Conservation (phyloP, 345 rosid species). For the Populus davidiana region DNA sequence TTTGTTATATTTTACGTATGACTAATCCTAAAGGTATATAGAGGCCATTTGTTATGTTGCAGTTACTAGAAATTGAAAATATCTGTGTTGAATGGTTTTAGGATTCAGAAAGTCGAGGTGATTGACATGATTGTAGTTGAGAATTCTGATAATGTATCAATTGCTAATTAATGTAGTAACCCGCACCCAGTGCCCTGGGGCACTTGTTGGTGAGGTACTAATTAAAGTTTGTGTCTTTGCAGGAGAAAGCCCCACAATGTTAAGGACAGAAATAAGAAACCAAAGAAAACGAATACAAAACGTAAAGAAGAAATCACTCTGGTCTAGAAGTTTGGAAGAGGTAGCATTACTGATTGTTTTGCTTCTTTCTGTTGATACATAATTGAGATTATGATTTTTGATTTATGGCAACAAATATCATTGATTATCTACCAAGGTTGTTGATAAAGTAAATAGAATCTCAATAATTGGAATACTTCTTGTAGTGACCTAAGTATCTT, state of each 20-base stretch:
- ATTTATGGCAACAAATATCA: background rate
- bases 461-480: background rate
- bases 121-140: background rate
- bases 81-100: background rate
- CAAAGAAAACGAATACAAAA: conserved; percentile 26
- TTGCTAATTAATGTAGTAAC: background rate
- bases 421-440: background rate
- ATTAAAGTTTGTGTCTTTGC: background rate
- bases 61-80: background rate
- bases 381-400: background rate
- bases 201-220: background rate
- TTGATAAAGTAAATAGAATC: background rate
- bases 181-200: background rate
- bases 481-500: background rate
- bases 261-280: conserved; percentile 24
- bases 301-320: conserved; percentile 30
- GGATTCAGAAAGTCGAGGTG: background rate
- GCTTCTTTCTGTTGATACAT: background rate
- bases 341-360: conserved; percentile 10
- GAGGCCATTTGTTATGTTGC: background rate
- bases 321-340: conserved; percentile 38
- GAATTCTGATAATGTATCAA: background rate
- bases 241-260: conserved; percentile 17
- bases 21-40: background rate
- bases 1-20: background rate